Evolutionary conservation across 768 basidiomycete species (phyloP).

Genomic region (Kwoniella heveanensis): DNA sequence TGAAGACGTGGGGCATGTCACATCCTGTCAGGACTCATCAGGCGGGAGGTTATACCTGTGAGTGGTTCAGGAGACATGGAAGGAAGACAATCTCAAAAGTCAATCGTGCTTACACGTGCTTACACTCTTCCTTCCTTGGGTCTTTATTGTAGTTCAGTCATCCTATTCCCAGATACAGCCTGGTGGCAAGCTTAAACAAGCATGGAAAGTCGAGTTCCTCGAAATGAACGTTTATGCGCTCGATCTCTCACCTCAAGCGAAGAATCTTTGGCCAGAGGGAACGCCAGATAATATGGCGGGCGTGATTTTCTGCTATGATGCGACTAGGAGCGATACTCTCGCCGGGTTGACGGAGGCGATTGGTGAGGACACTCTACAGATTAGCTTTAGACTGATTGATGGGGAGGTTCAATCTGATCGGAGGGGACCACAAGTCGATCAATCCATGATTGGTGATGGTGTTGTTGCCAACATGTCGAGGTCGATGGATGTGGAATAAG

Average conservation of each 20-base stretch:
- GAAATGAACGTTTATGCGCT: slow-evolving; percentile 54
- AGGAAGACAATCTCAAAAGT: no score
- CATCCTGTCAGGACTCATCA: slow-evolving; percentile 23
- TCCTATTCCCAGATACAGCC: slow-evolving; percentile 41
- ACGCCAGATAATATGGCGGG: slow-evolving; percentile 69
- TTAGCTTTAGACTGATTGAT: neutral
- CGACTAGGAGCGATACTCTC: slow-evolving; percentile 66
- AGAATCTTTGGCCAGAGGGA: slow-evolving; percentile 24
- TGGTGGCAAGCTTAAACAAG: slow-evolving; percentile 39
- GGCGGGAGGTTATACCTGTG: slow-evolving; percentile 40
- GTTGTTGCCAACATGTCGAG: neutral
- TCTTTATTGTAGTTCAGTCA: slow-evolving; percentile 26
- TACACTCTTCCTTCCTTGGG: neutral
- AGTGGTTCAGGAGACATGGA: no score
- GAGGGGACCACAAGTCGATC: neutral
- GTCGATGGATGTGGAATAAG: neutral
- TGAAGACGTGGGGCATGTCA: slow-evolving; percentile 62
- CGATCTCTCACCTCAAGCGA: slow-evolving; percentile 31
- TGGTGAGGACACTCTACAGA: slow-evolving; percentile 60
- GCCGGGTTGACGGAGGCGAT: slow-evolving; percentile 68
- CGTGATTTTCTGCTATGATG: slow-evolving; percentile 83
- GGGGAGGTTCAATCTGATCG: neutral
- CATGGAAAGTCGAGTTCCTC: slow-evolving; percentile 43
- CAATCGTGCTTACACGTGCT: no score
- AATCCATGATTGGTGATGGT: neutral